Conservation (phyloP, 257 asterid genomes). For the Capsicum pubescens region DNA sequence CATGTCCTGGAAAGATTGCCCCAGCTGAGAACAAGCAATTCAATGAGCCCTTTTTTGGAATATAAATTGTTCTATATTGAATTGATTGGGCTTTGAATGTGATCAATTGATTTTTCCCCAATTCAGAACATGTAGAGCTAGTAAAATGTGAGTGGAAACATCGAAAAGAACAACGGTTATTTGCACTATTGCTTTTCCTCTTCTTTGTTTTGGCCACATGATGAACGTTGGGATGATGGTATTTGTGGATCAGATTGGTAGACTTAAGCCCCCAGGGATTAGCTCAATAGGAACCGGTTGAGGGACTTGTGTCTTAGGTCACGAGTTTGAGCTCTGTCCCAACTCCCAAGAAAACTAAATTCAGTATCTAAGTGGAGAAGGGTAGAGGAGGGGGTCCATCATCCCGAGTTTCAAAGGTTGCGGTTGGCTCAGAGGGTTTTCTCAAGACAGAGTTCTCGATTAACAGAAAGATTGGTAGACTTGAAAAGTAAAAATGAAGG, state of each 20-base stretch:
- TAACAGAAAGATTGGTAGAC: neutral
- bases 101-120: neutral
- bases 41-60: neutral
- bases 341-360: neutral
- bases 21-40: constrained; percentile 16
- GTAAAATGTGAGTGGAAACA: neutral
- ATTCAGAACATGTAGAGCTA: neutral
- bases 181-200: constrained; percentile 1
- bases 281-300: neutral
- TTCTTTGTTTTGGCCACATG: neutral
- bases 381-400: neutral
- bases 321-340: neutral
- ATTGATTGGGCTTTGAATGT: constrained; percentile 13
- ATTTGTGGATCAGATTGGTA: constrained; percentile 17
- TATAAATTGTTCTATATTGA: neutral
- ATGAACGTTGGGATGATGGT: neutral
- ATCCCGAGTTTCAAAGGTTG: constrained; percentile 3
- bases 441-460: neutral
- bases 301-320: neutral
- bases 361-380: neutral
- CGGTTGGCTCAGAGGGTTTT: neutral
- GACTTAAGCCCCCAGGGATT: neutral
- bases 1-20: constrained; percentile 9
- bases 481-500: constrained; percentile 9
- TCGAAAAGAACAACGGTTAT: neutral